Conservation (phyloP, 441 rosid species). For the Francoa sonchifolia region DNA sequence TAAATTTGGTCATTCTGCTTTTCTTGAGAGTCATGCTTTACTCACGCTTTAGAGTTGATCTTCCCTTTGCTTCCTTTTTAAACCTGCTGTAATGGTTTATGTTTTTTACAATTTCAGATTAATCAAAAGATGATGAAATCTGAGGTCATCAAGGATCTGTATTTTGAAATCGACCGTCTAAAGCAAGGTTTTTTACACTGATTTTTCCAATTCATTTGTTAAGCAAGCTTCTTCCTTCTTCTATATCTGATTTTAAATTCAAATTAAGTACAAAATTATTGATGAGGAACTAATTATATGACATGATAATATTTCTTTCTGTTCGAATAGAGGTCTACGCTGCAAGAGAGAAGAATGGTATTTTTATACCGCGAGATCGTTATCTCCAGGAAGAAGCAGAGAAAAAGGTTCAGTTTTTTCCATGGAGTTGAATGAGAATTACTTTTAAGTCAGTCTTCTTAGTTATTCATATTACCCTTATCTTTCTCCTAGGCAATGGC, state of each 20-base stretch:
- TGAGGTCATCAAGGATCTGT: constrained; percentile 80
- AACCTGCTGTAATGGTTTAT: constrained; percentile 13
- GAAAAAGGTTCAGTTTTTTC: constrained; percentile 54
- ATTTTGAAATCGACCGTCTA: constrained; percentile 83
- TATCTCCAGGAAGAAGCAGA: constrained; percentile 90
- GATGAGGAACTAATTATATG: no score
- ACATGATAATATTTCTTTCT: constrained; percentile 8
- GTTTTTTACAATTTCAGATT: constrained; percentile 36
- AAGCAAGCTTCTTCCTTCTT: no score
- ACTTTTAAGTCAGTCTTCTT: constrained; percentile 6
- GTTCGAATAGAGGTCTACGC: constrained; percentile 75
- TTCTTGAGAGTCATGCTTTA: constrained; percentile 3
- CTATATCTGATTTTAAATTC: no score
- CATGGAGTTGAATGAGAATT: neutral
- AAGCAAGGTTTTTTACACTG: constrained; percentile 69
- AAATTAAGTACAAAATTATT: no score
- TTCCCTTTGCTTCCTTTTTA: constrained; percentile 13
- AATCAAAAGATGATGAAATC: constrained; percentile 99
- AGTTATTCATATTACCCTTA: constrained; percentile 9
- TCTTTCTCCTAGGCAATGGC: constrained; percentile 65
- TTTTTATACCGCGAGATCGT: constrained; percentile 87
- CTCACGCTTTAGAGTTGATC: constrained; percentile 4
- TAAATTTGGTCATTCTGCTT: constrained; percentile 7
- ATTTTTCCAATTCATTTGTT: no score
- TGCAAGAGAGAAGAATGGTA: constrained; percentile 96